Conservation (phyloP, 1,284 basidiomycete genomes). For the Inonotus hispidus region DNA sequence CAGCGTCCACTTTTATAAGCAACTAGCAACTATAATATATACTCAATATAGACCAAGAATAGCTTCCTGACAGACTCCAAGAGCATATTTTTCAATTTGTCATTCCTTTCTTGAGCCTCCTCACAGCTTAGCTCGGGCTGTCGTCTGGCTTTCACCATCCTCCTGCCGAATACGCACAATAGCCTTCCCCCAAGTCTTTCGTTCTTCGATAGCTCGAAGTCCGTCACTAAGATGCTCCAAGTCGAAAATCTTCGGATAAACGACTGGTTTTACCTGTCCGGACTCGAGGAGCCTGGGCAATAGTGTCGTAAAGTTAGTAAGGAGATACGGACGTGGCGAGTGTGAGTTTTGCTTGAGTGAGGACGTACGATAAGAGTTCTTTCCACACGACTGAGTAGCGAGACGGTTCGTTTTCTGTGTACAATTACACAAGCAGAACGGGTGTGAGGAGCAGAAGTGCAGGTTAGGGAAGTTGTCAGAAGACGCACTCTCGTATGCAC, state of each 20-base stretch:
- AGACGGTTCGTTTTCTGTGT: conserved; percentile 60
- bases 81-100: not conserved
- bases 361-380: conserved; percentile 59
- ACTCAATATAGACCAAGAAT: no score
- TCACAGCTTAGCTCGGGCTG: conserved; percentile 9
- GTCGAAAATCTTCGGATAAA: conserved; percentile 68
- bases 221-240: conserved; percentile 59
- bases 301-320: not conserved
- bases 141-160: conserved; percentile 14
- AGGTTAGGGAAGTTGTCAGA: not conserved
- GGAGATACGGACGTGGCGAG: no score
- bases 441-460: not conserved
- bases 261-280: conserved; percentile 64
- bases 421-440: not conserved
- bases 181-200: conserved; percentile 93
- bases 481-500: conserved; percentile 63
- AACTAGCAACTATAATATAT: no score
- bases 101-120: not conserved
- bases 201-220: conserved; percentile 64
- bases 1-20: not conserved
- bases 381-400: conserved; percentile 70
- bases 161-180: conserved; percentile 62
- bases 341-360: not conserved
- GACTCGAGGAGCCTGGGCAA: conserved; percentile 56
- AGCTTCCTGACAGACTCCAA: not conserved